Evolutionary conservation across 257 asterid species (phyloP).

Genomic region (Nicotiana noctiflora): DNA sequence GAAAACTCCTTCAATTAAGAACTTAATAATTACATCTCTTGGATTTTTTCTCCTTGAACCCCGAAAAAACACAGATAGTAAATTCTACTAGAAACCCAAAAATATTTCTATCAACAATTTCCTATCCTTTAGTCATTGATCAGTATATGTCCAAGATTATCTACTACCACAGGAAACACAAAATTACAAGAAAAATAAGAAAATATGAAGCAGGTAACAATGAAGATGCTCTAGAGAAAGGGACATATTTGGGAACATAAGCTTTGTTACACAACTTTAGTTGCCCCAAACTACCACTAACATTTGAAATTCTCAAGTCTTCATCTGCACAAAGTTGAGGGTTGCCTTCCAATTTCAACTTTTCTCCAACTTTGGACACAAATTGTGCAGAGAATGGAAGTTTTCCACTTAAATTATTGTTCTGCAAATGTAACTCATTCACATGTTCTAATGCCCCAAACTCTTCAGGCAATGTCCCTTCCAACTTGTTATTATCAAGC

Average conservation of each 20-base stretch:
- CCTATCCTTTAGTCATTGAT: constrained; percentile 22
- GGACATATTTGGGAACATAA: constrained; percentile 36
- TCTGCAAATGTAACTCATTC: constrained; percentile 65
- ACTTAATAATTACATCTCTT: background rate
- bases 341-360: constrained; percentile 80
- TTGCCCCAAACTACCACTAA: constrained; percentile 30
- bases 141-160: background rate
- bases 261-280: constrained; percentile 41
- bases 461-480: constrained; percentile 65
- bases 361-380: constrained; percentile 48
- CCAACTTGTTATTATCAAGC: constrained; percentile 63
- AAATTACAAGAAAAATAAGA: constrained; percentile 23
- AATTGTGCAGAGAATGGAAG: constrained; percentile 60
- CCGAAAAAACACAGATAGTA: background rate
- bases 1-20: background rate
- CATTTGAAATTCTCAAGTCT: constrained; percentile 33
- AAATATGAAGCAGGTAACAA: constrained; percentile 14
- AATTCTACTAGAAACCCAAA: background rate
- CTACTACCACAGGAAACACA: constrained; percentile 13
- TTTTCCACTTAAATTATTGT: constrained; percentile 69
- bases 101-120: background rate
- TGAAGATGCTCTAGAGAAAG: constrained; percentile 28
- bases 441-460: constrained; percentile 46
- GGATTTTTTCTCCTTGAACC: background rate
- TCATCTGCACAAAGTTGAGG: constrained; percentile 61